Percentiles rank a stretch among this genome's conserved stretches.
Conservation (phyloP, 345 rosid species). For the Pistacia atlantica region DNA sequence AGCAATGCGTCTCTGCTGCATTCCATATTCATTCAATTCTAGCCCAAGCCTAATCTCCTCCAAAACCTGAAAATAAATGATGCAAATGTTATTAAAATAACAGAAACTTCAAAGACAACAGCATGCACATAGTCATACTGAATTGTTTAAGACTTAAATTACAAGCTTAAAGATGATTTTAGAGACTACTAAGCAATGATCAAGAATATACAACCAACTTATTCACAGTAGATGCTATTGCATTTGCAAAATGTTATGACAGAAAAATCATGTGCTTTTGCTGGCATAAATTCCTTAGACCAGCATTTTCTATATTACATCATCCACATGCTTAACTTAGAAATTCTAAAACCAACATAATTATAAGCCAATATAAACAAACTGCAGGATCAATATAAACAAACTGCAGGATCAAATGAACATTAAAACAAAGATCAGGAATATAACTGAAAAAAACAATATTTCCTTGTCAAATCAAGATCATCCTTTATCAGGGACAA, state of each 20-base stretch:
- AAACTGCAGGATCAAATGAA: background rate
- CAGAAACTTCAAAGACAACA: background rate
- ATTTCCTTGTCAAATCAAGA: background rate
- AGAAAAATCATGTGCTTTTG: no score
- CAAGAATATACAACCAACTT: no score
- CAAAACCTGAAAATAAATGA: slow-evolving; percentile 66
- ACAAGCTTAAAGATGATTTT: no score
- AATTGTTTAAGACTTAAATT: no score
- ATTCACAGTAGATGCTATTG: no score
- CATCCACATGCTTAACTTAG: background rate
- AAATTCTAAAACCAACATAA: background rate
- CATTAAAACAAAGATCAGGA: background rate
- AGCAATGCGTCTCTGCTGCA: slow-evolving; percentile 97
- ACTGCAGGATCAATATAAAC: background rate
- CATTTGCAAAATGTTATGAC: no score
- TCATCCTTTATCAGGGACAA: background rate
- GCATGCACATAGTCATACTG: background rate
- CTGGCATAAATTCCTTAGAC: background rate
- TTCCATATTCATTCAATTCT: slow-evolving; percentile 91
- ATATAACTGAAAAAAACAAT: background rate
- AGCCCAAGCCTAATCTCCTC: slow-evolving; percentile 97
- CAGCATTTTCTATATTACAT: background rate
- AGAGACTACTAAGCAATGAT: no score
- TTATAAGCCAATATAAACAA: background rate
- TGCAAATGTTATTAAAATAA: slow-evolving; percentile 15